These are phyloP conservation scores for Parachlorella kessleri DNA, from an alignment of 139 green algal genomes.

Conservation along the genomic window DNA sequence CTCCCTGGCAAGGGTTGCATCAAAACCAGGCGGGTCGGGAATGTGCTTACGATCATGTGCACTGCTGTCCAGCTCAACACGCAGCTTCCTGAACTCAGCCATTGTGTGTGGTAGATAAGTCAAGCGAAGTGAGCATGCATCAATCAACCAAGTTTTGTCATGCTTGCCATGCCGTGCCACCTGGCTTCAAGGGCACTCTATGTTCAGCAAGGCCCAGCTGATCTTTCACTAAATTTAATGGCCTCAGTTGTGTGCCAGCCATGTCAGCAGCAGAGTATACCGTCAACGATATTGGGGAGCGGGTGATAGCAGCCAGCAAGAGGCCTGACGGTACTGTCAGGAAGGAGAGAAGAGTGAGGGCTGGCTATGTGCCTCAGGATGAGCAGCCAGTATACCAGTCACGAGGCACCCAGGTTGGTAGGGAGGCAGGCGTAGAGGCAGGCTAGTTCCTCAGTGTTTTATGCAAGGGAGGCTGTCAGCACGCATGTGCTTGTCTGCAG, in stretches of 20 bases:
- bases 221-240: no score
- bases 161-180: no score
- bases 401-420: background rate
- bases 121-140: no score
- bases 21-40: conserved; percentile 19
- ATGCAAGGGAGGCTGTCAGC: no score
- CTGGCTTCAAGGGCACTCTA: no score
- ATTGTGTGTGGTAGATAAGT: no score
- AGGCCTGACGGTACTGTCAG: conserved; percentile 76
- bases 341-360: conserved; percentile 78
- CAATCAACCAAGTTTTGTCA: background rate
- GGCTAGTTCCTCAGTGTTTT: no score
- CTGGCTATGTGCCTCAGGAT: conserved; percentile 87
- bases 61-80: background rate
- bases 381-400: conserved; percentile 73
- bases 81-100: conserved; percentile 25
- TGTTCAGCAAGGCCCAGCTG: no score
- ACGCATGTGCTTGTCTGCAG: no score
- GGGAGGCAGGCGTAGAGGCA: no score
- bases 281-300: conserved; percentile 24
- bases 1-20: background rate
- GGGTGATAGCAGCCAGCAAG: conserved; percentile 52
- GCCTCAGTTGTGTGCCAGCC: no score
- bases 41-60: background rate
- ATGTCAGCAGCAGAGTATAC: conserved; percentile 15